Evolutionary conservation across 352 stramenopile genomes (phyloP), one percentile per base, ranked within the genome.

Genomic region (Globisporangium camurandrum): DNA sequence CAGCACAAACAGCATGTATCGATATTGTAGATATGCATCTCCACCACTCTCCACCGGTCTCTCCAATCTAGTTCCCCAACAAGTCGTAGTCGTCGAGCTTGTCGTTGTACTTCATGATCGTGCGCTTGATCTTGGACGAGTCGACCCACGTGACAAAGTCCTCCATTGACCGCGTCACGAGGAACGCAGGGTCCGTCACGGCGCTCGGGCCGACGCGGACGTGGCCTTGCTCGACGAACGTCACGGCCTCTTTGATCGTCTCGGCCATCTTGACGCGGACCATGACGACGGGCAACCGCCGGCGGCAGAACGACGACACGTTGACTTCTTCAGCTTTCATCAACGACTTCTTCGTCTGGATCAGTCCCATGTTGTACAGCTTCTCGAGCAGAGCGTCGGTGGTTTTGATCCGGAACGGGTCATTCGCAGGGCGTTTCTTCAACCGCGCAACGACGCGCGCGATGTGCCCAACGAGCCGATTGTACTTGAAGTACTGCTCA

Each of bases 71-170:
- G 60, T 97, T 96, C 47, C 88, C 88, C 7, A 99, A 86, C 55
- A 99, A 71, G 68, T 99, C 97, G 78, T 98, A 99, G 80, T 99
- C 97, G 84, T 99, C 97, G 43, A 99, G 73, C 66, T 99, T 99
- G 71, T 99, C 95, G 81, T 99, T 99, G 82, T 99, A 99, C 67
- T 97, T 98, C 72, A 95, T 91, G 64, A 98, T 96, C 52, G 87
- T 95, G 71, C 89, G 76, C 77, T 97, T 98, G 79, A 98, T 97
- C 88, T 98, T 98, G 52, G 91, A 98, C 61, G 80, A 93, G 62
- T 98, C 91, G 40, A 98, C 95, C 97, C 97, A 99, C 37, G 97
- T 99, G 39, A 99, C 92, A 72, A 98, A 99, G 80, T 99, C 97
- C 76, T 99, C 97, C 88, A 99, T 98, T 23, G 77, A 73, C 42